Percentiles rank a stretch among this genome's conserved stretches.
phyloP scores from a whole-genome alignment of 1,284 basidiomycete genomes.

The Apiotrichum akiyoshidainum region DNA sequence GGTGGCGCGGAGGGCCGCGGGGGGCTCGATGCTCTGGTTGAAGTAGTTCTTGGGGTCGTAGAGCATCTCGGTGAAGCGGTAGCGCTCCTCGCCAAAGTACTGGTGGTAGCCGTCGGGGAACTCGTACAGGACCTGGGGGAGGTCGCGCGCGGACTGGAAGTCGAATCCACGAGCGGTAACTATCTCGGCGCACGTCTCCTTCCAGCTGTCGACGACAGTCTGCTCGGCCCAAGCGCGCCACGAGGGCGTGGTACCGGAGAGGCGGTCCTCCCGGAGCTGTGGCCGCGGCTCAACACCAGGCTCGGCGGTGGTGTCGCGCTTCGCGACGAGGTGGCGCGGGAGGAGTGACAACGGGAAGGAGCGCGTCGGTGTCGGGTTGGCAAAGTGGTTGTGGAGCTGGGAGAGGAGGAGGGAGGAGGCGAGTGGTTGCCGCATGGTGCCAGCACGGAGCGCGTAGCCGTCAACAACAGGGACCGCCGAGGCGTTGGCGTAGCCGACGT shows the following conservation, averaged over 20 bases:
- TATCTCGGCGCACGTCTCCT: conserved; percentile 81
- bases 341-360: conserved; percentile 43
- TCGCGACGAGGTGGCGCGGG: conserved; percentile 81
- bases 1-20: conserved; percentile 38
- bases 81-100: conserved; percentile 78
- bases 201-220: conserved; percentile 87
- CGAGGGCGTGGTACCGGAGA: conserved; percentile 67
- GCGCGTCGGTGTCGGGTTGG: conserved; percentile 28
- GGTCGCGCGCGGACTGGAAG: conserved; percentile 32
- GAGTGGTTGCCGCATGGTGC: conserved; percentile 51
- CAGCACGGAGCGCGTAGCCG: conserved; percentile 92
- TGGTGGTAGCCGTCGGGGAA: conserved; percentile 93
- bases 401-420: conserved; percentile 44
- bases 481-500: conserved; percentile 82
- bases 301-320: conserved; percentile 64
- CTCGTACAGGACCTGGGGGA: conserved; percentile 63
- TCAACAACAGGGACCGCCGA: conserved; percentile 95
- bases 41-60: conserved; percentile 78
- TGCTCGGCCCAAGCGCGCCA: conserved; percentile 81
- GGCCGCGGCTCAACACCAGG: conserved; percentile 64
- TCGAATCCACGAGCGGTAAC: conserved; percentile 43
- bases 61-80: conserved; percentile 80
- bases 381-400: conserved; percentile 46
- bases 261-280: conserved; percentile 68
- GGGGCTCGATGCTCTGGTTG: conserved; percentile 39